A percentile compares a stretch with the other conserved stretches of the same genome.
Evolutionary conservation across 2,329 filamentous ascomycete species (phyloP).

Genomic region (Paecilomyces variotii): DNA sequence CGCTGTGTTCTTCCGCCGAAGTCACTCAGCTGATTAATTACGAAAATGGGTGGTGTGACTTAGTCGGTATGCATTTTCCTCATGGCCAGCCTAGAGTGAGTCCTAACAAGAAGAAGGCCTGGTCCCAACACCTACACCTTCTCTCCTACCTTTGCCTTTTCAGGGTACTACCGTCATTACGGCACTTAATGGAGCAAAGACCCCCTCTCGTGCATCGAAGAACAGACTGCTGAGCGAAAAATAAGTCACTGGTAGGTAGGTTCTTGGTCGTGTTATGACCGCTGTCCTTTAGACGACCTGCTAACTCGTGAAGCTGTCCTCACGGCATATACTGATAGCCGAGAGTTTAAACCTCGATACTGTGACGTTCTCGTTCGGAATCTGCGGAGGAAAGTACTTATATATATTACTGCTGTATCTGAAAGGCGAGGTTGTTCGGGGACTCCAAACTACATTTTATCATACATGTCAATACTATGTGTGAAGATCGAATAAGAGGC

Average conservation of each 20-base stretch:
- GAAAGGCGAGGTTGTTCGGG: neutral
- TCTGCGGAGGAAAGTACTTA: neutral
- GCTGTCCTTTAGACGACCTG: neutral
- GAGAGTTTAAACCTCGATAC: neutral
- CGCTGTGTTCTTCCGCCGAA: neutral
- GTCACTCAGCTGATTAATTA: neutral
- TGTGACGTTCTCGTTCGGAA: neutral
- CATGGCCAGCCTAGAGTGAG: neutral
- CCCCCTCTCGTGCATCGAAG: neutral
- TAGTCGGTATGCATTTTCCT: neutral
- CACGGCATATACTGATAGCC: neutral
- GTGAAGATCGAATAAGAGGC: neutral
- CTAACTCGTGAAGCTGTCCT: neutral
- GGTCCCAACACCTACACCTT: neutral
- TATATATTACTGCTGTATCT: neutral
- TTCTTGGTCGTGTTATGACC: neutral
- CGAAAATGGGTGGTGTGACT: neutral
- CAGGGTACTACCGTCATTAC: too few relatives aligned
- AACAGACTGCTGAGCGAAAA: neutral
- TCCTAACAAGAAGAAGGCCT: neutral
- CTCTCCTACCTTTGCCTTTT: neutral
- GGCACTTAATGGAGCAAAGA: neutral
- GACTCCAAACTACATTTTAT: neutral
- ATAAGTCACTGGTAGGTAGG: neutral
- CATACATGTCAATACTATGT: neutral